phyloP scores from a whole-genome alignment of 2,329 filamentous ascomycete genomes.

The Beauveria brongniartii region DNA sequence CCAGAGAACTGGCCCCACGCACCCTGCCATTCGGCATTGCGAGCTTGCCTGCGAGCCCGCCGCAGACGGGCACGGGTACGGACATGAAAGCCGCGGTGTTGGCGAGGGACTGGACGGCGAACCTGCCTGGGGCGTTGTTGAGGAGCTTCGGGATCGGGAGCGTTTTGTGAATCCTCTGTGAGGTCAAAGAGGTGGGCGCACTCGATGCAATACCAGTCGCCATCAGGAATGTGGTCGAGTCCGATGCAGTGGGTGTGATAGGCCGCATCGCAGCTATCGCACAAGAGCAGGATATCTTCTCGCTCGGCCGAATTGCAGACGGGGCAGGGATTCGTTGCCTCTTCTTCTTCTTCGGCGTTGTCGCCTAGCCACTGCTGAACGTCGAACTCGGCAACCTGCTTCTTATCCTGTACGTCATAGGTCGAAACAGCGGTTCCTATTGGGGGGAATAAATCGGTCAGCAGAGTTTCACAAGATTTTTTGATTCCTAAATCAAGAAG shows the following conservation, averaged over 20 bases:
- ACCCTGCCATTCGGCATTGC: slow-evolving; percentile 80
- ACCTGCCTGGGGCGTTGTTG: slow-evolving; percentile 19
- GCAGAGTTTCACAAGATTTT: neutral
- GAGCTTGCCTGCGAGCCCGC: slow-evolving; percentile 50
- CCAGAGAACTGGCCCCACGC: slow-evolving; percentile 65
- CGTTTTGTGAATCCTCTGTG: slow-evolving; percentile 22
- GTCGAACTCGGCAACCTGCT: slow-evolving; percentile 85
- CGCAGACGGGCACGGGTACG: slow-evolving; percentile 52
- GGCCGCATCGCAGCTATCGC: slow-evolving; percentile 80
- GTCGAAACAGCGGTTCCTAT: slow-evolving; percentile 47
- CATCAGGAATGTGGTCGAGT: slow-evolving; percentile 65
- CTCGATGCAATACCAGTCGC: slow-evolving; percentile 85
- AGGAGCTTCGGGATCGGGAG: slow-evolving; percentile 22
- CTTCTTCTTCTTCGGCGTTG: slow-evolving; percentile 62
- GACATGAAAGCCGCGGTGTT: slow-evolving; percentile 28
- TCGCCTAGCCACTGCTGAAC: slow-evolving; percentile 66
- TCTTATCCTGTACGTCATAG: slow-evolving; percentile 68
- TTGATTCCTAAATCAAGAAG: too few species aligned
- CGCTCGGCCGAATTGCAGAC: slow-evolving; percentile 76
- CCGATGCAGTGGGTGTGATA: slow-evolving; percentile 92
- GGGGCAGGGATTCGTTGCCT: slow-evolving; percentile 65
- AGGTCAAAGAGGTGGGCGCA: slow-evolving; percentile 51
- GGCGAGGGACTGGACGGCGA: slow-evolving; percentile 25
- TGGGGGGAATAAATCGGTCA: neutral
- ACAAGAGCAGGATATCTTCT: slow-evolving; percentile 78